Evolutionary conservation across 2,329 filamentous ascomycete genomes (phyloP).

Genomic region (Colletotrichum sidae): DNA sequence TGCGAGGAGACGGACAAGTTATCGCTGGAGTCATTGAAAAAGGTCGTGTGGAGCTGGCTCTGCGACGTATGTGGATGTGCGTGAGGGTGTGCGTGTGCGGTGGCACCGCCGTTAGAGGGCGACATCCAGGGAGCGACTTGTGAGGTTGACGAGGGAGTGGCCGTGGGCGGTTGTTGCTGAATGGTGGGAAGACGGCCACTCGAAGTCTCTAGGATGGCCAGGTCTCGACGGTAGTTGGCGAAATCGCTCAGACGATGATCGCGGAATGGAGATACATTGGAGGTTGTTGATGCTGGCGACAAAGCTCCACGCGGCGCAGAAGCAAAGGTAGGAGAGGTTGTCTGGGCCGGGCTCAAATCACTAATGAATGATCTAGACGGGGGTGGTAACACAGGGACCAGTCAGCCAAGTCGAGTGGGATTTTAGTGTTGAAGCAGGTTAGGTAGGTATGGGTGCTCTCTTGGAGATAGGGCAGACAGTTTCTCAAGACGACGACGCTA

Average conservation of each 20-base stretch:
- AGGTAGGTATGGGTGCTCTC: slow-evolving; percentile 10
- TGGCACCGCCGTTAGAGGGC: slow-evolving; percentile 47
- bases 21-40: slow-evolving; percentile 82
- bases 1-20: slow-evolving; percentile 72
- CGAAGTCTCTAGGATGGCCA: slow-evolving; percentile 74
- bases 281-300: slow-evolving; percentile 55
- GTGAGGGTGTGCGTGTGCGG: slow-evolving; percentile 42
- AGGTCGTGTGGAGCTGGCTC: slow-evolving; percentile 60
- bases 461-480: slow-evolving; percentile 1
- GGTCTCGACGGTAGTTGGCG: slow-evolving; percentile 77
- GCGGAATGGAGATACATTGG: slow-evolving; percentile 64
- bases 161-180: slow-evolving; percentile 68
- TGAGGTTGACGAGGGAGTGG: slow-evolving; percentile 62
- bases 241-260: slow-evolving; percentile 71
- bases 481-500: too few species aligned
- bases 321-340: slow-evolving; percentile 52
- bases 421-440: background rate
- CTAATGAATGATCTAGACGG: slow-evolving; percentile 45
- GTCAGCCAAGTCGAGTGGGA: slow-evolving; percentile 16
- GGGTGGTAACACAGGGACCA: slow-evolving; percentile 33
- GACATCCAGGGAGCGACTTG: slow-evolving; percentile 72
- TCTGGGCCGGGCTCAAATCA: slow-evolving; percentile 51
- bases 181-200: slow-evolving; percentile 69
- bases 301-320: slow-evolving; percentile 56
- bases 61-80: background rate